A percentile compares a stretch with the other conserved stretches of the same genome.
phyloP scores from a whole-genome alignment of 345 rosid species.

The Bruguiera parviflora region DNA sequence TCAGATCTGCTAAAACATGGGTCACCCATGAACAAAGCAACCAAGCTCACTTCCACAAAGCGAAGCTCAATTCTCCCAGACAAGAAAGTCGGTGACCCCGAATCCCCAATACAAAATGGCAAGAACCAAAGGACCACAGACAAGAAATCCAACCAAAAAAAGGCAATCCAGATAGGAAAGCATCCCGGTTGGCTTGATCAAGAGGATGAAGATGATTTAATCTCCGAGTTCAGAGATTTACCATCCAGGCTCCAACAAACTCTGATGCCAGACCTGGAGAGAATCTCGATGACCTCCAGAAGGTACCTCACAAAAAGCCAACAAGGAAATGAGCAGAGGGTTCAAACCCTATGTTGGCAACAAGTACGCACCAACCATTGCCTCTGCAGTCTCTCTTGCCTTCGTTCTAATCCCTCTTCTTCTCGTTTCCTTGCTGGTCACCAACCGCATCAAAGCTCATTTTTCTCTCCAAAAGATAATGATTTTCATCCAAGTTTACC shows the following conservation, averaged over 20 bases:
- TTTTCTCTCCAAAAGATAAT: slow-evolving; percentile 80
- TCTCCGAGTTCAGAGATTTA: slow-evolving; percentile 68
- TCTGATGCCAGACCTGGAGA: slow-evolving; percentile 77
- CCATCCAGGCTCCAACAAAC: slow-evolving; percentile 68
- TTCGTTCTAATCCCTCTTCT: slow-evolving; percentile 74
- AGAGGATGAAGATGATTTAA: slow-evolving; percentile 59
- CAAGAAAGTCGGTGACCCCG: slow-evolving; percentile 24
- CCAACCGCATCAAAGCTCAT: slow-evolving; percentile 71
- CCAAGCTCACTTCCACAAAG: slow-evolving; percentile 32
- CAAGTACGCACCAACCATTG: slow-evolving; percentile 67
- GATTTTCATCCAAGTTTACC: slow-evolving; percentile 84
- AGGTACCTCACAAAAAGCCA: slow-evolving; percentile 69
- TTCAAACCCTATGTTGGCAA: slow-evolving; percentile 84
- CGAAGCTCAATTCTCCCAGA: slow-evolving; percentile 15
- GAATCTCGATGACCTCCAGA: slow-evolving; percentile 69
- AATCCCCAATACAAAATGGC: slow-evolving; percentile 25
- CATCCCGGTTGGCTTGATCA: slow-evolving; percentile 53
- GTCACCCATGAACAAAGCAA: slow-evolving; percentile 55
- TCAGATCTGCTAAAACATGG: slow-evolving; percentile 51
- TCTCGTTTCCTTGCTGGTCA: slow-evolving; percentile 70
- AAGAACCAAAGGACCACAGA: slow-evolving; percentile 26
- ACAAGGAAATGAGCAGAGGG: slow-evolving; percentile 71
- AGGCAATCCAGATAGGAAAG: slow-evolving; percentile 3
- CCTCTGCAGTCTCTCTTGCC: slow-evolving; percentile 57
- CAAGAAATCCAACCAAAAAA: slow-evolving; percentile 21